phyloP scores from a whole-genome alignment of 371 early-diverging fungal species.

The Vittaforma corneae region DNA sequence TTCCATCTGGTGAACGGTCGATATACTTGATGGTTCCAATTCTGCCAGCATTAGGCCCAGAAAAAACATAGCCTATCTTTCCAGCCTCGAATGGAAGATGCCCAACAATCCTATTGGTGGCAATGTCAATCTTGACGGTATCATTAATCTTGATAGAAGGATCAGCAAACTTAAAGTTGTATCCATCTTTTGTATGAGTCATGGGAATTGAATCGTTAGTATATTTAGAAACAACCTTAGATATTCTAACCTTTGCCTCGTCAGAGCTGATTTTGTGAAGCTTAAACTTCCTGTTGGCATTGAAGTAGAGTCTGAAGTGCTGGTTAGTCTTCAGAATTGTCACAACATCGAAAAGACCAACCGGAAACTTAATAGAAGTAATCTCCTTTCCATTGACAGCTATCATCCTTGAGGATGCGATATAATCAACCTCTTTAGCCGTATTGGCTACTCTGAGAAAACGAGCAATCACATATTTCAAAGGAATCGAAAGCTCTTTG shows the following conservation, averaged over 20 bases:
- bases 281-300: constrained; percentile 93
- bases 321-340: constrained; percentile 93
- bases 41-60: constrained; percentile 96
- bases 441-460: constrained; percentile 93
- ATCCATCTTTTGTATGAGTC: constrained; percentile 94
- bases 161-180: constrained; percentile 96
- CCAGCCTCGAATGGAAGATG: constrained; percentile 86
- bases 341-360: constrained; percentile 98
- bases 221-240: constrained; percentile 86
- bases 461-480: constrained; percentile 91
- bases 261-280: constrained; percentile 93
- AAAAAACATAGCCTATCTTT: constrained; percentile 84
- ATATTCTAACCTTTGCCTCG: constrained; percentile 95
- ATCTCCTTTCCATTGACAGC: constrained; percentile 97
- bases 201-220: constrained; percentile 74
- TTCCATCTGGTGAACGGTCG: constrained; percentile 89
- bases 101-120: constrained; percentile 77
- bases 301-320: constrained; percentile 96
- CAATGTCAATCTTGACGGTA: constrained; percentile 88
- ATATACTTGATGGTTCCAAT: constrained; percentile 89
- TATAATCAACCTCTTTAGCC: constrained; percentile 84
- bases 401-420: constrained; percentile 90
- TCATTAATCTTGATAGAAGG: constrained; percentile 94
- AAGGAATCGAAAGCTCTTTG: constrained; percentile 91
- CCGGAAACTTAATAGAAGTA: constrained; percentile 89